These are phyloP conservation scores for Potentilla sterilis DNA, from an alignment of 306 rosid genomes.

Conservation along the genomic window DNA sequence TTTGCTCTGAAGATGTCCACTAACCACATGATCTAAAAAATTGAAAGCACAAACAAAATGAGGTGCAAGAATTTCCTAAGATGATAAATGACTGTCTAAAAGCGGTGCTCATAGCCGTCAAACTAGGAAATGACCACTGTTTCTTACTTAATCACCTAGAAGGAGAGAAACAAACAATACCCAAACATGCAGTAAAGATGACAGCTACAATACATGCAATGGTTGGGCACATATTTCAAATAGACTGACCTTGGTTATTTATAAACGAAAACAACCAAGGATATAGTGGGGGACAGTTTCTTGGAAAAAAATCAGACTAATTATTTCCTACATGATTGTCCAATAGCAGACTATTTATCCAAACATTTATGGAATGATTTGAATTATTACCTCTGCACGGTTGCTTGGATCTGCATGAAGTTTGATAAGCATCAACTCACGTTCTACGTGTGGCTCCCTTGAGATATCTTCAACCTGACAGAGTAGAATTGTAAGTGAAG, in stretches of 20 bases:
- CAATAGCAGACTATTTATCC: not conserved
- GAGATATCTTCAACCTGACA: conserved; percentile 62
- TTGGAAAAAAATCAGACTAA: not conserved
- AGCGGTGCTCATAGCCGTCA: not conserved
- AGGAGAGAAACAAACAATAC: not conserved
- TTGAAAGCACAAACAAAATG: conserved; percentile 14
- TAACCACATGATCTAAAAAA: conserved; percentile 56
- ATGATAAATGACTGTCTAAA: conserved; percentile 11
- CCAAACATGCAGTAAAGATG: not conserved
- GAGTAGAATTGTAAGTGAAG: conserved; percentile 9
- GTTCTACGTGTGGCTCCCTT: conserved; percentile 56
- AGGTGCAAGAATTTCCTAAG: not conserved
- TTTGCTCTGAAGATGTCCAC: conserved; percentile 56
- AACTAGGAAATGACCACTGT: not conserved
- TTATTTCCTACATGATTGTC: not conserved
- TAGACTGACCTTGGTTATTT: not conserved
- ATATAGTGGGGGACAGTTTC: not conserved
- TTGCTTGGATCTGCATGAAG: conserved; percentile 51
- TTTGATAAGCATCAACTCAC: conserved; percentile 59
- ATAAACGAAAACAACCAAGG: not conserved
- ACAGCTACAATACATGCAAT: not conserved
- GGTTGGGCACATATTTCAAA: not conserved
- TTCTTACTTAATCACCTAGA: not conserved
- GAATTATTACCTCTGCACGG: conserved; percentile 46
- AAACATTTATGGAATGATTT: conserved; percentile 11